Percentiles rank a stretch among this genome's conserved stretches.
phyloP scores from a whole-genome alignment of 2,329 filamentous ascomycete genomes.

The Penicillium thymicola region DNA sequence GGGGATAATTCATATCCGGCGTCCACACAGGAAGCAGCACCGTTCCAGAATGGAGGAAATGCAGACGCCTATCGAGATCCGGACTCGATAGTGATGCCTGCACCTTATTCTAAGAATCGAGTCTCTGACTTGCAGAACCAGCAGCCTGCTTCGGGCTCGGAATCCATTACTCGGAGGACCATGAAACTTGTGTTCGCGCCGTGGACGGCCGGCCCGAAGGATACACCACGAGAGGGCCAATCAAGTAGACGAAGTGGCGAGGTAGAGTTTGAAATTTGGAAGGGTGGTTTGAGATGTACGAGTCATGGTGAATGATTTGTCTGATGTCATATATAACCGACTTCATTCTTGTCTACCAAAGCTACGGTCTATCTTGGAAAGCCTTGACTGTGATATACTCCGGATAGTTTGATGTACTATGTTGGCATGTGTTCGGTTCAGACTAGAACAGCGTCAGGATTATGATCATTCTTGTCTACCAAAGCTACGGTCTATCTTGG shows the following conservation, averaged over 20 bases:
- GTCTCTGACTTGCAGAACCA: background rate
- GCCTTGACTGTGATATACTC: background rate
- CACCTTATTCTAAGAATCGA: background rate
- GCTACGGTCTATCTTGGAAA: background rate
- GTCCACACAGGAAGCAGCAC: background rate
- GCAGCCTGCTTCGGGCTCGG: background rate
- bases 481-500: background rate
- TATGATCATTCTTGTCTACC: background rate
- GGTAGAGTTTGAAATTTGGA: constrained; percentile 72
- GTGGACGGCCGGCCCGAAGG: constrained; percentile 59
- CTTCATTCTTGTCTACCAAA: background rate
- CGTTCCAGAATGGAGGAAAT: background rate
- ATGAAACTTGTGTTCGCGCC: constrained; percentile 89
- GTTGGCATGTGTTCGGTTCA: background rate
- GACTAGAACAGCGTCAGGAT: background rate
- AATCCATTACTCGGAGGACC: constrained; percentile 58
- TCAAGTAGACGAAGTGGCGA: constrained; percentile 18
- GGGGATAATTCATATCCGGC: constrained; percentile 3
- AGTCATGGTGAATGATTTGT: background rate
- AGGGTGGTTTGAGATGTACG: constrained; percentile 52
- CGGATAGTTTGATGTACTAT: background rate
- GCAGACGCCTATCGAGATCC: background rate
- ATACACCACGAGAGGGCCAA: constrained; percentile 48
- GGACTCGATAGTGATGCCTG: constrained; percentile 6
- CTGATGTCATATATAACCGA: background rate